Evolutionary conservation across 1,139 yeast genomes (phyloP).

Genomic region (Candida smagusa): DNA sequence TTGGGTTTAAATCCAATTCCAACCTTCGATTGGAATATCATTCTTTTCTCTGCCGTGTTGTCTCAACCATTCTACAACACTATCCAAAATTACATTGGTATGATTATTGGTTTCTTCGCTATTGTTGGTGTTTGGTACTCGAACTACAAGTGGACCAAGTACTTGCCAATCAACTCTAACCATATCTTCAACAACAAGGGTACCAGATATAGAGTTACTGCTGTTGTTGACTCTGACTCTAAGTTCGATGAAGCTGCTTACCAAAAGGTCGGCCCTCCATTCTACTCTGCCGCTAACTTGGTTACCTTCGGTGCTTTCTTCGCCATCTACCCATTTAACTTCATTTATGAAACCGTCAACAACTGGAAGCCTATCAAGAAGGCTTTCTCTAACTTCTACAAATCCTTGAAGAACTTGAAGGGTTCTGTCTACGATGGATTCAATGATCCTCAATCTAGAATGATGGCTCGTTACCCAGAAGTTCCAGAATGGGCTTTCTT

Average conservation of each 20-base stretch:
- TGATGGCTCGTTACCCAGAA: slow-evolving; percentile 14
- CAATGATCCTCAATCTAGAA: slow-evolving; percentile 13
- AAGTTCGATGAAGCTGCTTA: slow-evolving; percentile 12
- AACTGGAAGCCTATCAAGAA: slow-evolving; percentile 7
- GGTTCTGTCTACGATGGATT: slow-evolving; percentile 12
- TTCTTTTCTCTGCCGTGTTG: slow-evolving; percentile 8
- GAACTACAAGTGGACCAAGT: slow-evolving; percentile 14
- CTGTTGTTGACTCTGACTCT: slow-evolving; percentile 8
- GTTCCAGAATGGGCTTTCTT: slow-evolving; percentile 15
- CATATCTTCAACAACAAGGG: slow-evolving; percentile 13
- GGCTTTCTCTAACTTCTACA: slow-evolving; percentile 4
- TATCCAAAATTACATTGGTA: slow-evolving; percentile 11
- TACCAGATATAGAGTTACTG: slow-evolving; percentile 9
- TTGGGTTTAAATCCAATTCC: slow-evolving; percentile 17
- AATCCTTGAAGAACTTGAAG: slow-evolving; percentile 7
- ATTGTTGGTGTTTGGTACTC: slow-evolving; percentile 13
- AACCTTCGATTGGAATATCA: slow-evolving; percentile 16
- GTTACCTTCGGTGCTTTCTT: slow-evolving; percentile 14
- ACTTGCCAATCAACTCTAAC: slow-evolving; percentile 13
- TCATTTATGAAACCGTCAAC: slow-evolving; percentile 8
- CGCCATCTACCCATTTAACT: slow-evolving; percentile 15
- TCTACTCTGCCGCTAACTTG: slow-evolving; percentile 29
- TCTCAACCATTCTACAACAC: slow-evolving; percentile 11
- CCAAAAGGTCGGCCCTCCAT: slow-evolving; percentile 35
- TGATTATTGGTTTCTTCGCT: slow-evolving; percentile 9